Percentiles rank a stretch among this genome's conserved stretches.
Conservation (phyloP, 163 green algal genomes). For the Scenedesmus sp. region DNA sequence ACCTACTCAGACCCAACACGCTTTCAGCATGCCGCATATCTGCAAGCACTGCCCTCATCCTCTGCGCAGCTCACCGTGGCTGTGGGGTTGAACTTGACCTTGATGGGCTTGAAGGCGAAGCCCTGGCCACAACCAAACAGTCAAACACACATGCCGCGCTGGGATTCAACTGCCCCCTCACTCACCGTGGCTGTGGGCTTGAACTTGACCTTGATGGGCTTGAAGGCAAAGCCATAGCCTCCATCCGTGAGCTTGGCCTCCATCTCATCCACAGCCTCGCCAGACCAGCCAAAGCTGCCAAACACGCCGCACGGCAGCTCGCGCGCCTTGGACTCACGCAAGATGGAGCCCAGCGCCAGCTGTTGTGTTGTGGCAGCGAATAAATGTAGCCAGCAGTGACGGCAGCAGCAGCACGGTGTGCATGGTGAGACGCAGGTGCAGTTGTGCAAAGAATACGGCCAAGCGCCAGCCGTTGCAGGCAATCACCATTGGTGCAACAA, state of each 20-base stretch:
- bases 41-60: too few species aligned
- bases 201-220: constrained; percentile 95
- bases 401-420: not conserved
- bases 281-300: constrained; percentile 96
- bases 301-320: constrained; percentile 93
- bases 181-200: constrained; percentile 78
- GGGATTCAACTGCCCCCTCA: not conserved
- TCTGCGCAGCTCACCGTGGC: constrained; percentile 55
- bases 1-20: not conserved
- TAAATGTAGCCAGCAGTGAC: not conserved
- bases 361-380: not conserved
- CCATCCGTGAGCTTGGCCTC: constrained; percentile 82
- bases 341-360: constrained; percentile 86
- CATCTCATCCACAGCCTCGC: constrained; percentile 93
- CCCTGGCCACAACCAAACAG: constrained; percentile 72
- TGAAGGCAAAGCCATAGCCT: constrained; percentile 91
- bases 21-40: too few species aligned
- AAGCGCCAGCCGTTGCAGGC: not conserved
- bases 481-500: not conserved
- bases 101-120: constrained; percentile 91
- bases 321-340: constrained; percentile 73
- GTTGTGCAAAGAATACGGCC: too few species aligned
- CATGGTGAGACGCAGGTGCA: not conserved
- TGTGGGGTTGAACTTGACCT: constrained; percentile 95
- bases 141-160: not conserved